These are phyloP conservation scores for Salinomyces thailandicus DNA, from an alignment of 2,329 filamentous ascomycete genomes.

Conservation along the genomic window DNA sequence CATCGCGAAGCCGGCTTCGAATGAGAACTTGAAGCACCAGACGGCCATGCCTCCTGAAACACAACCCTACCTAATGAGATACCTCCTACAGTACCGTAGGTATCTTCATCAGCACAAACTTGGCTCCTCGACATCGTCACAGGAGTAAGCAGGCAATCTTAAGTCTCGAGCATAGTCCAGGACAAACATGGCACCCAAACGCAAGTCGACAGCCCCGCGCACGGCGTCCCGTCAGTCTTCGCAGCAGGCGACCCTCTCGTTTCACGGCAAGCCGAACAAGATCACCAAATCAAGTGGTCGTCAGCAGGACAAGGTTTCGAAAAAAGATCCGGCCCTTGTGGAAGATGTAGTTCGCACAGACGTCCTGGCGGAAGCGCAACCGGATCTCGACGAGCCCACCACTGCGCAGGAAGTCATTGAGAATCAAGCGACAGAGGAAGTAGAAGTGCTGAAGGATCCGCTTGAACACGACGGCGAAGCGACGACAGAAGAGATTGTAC, in stretches of 20 bases:
- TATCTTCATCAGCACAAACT: neutral
- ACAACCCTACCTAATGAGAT: no score
- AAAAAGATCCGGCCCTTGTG: constrained; percentile 30
- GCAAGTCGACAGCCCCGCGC: constrained; percentile 19
- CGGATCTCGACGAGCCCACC: constrained; percentile 24
- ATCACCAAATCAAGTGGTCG: constrained; percentile 47
- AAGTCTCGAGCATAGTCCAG: no score
- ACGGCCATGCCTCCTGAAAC: no score
- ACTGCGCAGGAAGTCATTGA: constrained; percentile 31
- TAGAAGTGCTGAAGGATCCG: constrained; percentile 16
- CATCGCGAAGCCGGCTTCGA: no score
- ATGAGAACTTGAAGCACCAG: no score
- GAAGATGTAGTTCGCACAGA: constrained; percentile 19
- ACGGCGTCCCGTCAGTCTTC: constrained; percentile 35
- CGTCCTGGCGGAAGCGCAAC: constrained; percentile 21
- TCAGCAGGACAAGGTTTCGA: constrained; percentile 24
- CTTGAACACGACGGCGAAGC: constrained; percentile 8
- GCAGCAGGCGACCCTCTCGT: constrained; percentile 50
- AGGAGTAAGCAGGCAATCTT: no score
- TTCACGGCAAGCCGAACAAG: constrained; percentile 41
- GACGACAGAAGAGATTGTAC: constrained; percentile 20
- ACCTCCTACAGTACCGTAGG: neutral
- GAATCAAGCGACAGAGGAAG: constrained; percentile 28
- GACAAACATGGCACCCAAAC: constrained; percentile 7
- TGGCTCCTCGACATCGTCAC: no score